Conservation (phyloP, 2,329 filamentous ascomycete genomes). For the Parastagonospora avenae region DNA sequence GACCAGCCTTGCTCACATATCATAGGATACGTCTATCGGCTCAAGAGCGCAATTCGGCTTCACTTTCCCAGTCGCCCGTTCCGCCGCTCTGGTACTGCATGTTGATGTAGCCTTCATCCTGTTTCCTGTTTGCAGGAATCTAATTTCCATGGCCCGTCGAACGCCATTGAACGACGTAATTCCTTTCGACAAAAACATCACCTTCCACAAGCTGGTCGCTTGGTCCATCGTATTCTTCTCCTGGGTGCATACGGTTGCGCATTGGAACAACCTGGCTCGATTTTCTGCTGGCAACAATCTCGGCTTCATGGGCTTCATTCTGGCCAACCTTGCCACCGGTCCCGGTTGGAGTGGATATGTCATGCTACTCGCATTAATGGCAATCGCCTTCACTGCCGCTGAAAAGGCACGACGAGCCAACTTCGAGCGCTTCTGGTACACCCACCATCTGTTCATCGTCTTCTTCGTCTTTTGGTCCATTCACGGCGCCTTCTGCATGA, state of each 20-base stretch:
- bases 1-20: constrained; percentile 10
- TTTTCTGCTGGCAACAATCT: constrained; percentile 75
- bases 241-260: constrained; percentile 83
- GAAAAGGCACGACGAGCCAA: constrained; percentile 80
- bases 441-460: constrained; percentile 83
- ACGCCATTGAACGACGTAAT: constrained; percentile 86
- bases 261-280: constrained; percentile 86
- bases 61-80: constrained; percentile 76
- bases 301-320: constrained; percentile 76
- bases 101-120: constrained; percentile 81
- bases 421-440: constrained; percentile 91
- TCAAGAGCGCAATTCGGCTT: constrained; percentile 73
- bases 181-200: constrained; percentile 88
- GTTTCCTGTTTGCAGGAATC: constrained; percentile 81
- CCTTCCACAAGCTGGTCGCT: constrained; percentile 82
- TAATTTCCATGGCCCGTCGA: constrained; percentile 79
- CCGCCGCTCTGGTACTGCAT: constrained; percentile 77
- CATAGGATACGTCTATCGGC: constrained; percentile 65
- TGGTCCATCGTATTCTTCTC: constrained; percentile 91
- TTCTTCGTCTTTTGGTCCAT: constrained; percentile 94
- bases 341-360: constrained; percentile 87
- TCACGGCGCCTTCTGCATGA: constrained; percentile 90
- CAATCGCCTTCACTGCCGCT: constrained; percentile 76
- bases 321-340: constrained; percentile 77
- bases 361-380: constrained; percentile 79